A percentile compares a stretch with the other conserved stretches of the same genome.
Conservation (phyloP, 2,329 filamentous ascomycete species). For the Penicillium sp. region DNA sequence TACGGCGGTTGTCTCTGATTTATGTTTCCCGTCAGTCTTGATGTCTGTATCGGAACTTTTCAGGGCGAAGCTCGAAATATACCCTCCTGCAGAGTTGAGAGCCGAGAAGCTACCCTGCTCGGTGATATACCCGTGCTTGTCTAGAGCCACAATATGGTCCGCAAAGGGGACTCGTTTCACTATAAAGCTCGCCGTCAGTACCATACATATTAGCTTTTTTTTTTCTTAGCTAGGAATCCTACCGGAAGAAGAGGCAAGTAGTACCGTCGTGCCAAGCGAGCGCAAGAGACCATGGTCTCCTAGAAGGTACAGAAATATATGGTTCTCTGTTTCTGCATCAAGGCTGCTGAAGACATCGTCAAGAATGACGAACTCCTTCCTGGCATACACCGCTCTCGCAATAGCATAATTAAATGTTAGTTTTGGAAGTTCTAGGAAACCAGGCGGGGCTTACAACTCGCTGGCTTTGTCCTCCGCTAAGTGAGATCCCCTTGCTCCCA, state of each 20-base stretch:
- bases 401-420: slow-evolving; percentile 42
- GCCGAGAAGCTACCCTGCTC: slow-evolving; percentile 49
- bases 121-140: slow-evolving; percentile 42
- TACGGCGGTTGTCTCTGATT: slow-evolving; percentile 12
- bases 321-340: slow-evolving; percentile 55
- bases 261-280: slow-evolving; percentile 43
- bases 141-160: slow-evolving; percentile 49
- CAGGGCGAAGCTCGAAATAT: slow-evolving; percentile 47
- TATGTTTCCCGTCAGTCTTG: slow-evolving; percentile 31
- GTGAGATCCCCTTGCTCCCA: slow-evolving; percentile 56
- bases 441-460: slow-evolving; percentile 46
- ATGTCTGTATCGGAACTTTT: slow-evolving; percentile 32
- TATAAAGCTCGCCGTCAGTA: slow-evolving; percentile 16
- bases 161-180: slow-evolving; percentile 48
- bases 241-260: slow-evolving; percentile 46
- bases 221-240: slow-evolving; percentile 5
- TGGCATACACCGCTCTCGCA: slow-evolving; percentile 58
- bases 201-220: neutral
- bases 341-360: slow-evolving; percentile 60
- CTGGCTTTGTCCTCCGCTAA: slow-evolving; percentile 60
- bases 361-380: slow-evolving; percentile 53
- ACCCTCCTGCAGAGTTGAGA: slow-evolving; percentile 44
- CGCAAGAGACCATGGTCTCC: slow-evolving; percentile 53
- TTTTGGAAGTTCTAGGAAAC: neutral
- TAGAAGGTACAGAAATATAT: slow-evolving; percentile 54